Base-by-base conservation (phyloP, 2,329 filamentous ascomycete species). In the Beauveria varroae region DNA sequence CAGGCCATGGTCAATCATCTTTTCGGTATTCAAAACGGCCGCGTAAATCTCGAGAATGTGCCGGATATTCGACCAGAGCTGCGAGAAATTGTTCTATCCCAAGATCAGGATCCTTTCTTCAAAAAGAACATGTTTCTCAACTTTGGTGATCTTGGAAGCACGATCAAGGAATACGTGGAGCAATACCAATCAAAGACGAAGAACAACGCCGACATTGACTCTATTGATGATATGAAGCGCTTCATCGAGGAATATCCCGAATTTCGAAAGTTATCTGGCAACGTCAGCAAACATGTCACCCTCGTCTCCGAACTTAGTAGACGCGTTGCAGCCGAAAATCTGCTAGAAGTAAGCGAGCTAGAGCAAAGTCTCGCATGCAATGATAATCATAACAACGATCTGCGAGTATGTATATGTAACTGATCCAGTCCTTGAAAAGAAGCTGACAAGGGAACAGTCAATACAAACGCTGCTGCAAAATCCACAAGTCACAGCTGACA, bases 1-100 rank as follows among this genome's bases (percentile, higher is more conserved):
- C 95, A 99, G 75, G 95, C 95, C n/a, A 99, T 99, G 93, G 95
- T 99, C 0, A 95, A 99, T 72, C 95, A 99, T 70, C 78, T 98
- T 2, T 80, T 99, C 14, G 95, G 95, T 5, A 96, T 99, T 66
- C 85, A 90, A 62, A 98, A 98, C 72, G 95, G 95, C n/a, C 85
- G 93, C 56, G 95, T 99, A 0, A 89, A 96, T 70, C 79, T 99
- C 40, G 89, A 88, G 64, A 84, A 90, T 60, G 87, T 96, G 0
- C 90, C 90, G 14, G 92, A 96, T 60, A 85, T 96, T 61, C 82
- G 90, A 18, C 89, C 91, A 1, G 93, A 97, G 72, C 80, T 97
- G 59, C 93, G 89, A 70, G 95, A 99, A 75, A 95, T 99, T 62
- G 93, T 98, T 3, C 78, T 99, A 41, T 96, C 93, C 1, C 93